Evolutionary conservation across 192 early-diverging fungal species (phyloP).

Genomic region (Diversispora epigaea): DNA sequence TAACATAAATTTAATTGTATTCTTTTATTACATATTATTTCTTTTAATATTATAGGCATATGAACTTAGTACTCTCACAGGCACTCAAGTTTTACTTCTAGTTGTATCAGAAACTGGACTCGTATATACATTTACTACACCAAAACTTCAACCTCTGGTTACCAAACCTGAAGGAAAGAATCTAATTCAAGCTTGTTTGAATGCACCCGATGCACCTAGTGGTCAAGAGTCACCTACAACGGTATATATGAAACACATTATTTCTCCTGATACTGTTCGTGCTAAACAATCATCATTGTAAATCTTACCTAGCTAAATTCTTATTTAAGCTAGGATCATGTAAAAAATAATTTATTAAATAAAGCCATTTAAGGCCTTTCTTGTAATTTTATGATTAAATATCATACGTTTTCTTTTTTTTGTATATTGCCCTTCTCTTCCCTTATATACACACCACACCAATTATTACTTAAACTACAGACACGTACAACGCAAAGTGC

Average conservation of each 20-base stretch:
- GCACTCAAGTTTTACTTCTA: constrained; percentile 89
- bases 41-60: constrained; percentile 62
- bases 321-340: too few relatives aligned
- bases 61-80: constrained; percentile 89
- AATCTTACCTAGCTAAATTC: neutral
- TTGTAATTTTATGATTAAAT: too few relatives aligned
- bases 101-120: constrained; percentile 95
- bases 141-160: constrained; percentile 89
- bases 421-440: neutral
- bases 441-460: neutral
- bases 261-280: neutral
- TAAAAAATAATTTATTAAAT: too few relatives aligned
- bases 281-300: neutral
- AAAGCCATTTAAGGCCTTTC: too few relatives aligned
- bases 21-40: neutral
- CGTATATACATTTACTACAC: constrained; percentile 93
- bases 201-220: constrained; percentile 66
- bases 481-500: neutral
- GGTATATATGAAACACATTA: constrained; percentile 8
- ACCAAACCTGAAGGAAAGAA: constrained; percentile 90
- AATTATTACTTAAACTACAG: neutral
- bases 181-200: constrained; percentile 89
- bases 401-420: too few relatives aligned
- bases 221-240: constrained; percentile 34
- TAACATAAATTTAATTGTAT: neutral